These are phyloP conservation scores for Paralagenidium karlingii DNA, from an alignment of 352 stramenopile genomes.

Conservation along the genomic window DNA sequence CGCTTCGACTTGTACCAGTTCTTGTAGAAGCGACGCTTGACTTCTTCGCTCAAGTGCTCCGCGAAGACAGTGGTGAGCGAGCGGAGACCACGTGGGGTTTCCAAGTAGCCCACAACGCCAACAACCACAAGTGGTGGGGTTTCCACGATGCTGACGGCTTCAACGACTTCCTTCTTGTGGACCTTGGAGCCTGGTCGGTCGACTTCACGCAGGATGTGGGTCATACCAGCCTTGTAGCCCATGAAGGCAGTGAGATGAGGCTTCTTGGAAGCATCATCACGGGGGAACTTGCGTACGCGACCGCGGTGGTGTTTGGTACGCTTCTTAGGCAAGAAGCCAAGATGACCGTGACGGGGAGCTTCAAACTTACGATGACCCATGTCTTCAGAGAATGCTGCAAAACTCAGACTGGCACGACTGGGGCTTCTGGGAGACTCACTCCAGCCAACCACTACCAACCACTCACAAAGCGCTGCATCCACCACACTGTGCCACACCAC, in stretches of 20 bases:
- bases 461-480: too few species aligned
- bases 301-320: slow-evolving; percentile 98
- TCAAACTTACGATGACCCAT: slow-evolving; percentile 99
- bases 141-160: slow-evolving; percentile 99
- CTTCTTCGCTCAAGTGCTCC: slow-evolving; percentile 97
- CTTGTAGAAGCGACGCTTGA: slow-evolving; percentile 99
- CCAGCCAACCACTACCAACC: too few species aligned
- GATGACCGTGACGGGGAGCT: slow-evolving; percentile 92
- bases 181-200: slow-evolving; percentile 98
- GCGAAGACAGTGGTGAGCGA: slow-evolving; percentile 99
- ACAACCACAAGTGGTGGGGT: slow-evolving; percentile 99
- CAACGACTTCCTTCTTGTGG: slow-evolving; percentile 99
- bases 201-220: slow-evolving; percentile 98
- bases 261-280: slow-evolving; percentile 93
- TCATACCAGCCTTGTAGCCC: slow-evolving; percentile 99
- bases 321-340: slow-evolving; percentile 99
- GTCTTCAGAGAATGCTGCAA: slow-evolving; percentile 35
- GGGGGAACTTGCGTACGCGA: slow-evolving; percentile 98
- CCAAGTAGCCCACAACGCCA: slow-evolving; percentile 99
- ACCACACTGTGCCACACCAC: too few species aligned
- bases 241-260: slow-evolving; percentile 99
- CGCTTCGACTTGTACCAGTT: slow-evolving; percentile 99
- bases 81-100: slow-evolving; percentile 97
- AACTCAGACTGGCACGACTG: slow-evolving; percentile 47
- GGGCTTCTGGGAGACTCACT: too few species aligned